Conservation (phyloP, 1,139 yeast species). For the Candida sp. region DNA sequence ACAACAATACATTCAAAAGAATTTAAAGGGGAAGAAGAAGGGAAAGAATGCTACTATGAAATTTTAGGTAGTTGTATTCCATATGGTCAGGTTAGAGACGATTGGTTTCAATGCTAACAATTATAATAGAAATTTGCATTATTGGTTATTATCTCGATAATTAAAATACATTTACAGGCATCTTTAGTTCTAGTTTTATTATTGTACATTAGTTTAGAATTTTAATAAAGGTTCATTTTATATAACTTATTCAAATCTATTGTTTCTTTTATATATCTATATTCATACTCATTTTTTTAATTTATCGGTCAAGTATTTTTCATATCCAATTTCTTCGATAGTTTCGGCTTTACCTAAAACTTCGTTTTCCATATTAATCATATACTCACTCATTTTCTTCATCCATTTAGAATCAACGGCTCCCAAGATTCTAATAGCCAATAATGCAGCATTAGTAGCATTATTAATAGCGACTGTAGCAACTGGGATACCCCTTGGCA, state of each 20-base stretch:
- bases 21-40: conserved; percentile 44
- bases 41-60: conserved; percentile 42
- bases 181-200: background rate
- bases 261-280: background rate
- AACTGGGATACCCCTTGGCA: conserved; percentile 99
- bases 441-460: conserved; percentile 91
- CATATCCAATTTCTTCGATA: conserved; percentile 76
- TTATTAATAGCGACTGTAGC: conserved; percentile 98
- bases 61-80: conserved; percentile 22
- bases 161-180: background rate
- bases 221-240: background rate
- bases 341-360: conserved; percentile 80
- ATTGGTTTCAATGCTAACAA: too few relatives aligned
- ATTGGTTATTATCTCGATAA: background rate
- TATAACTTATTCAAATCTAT: background rate
- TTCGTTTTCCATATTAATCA: conserved; percentile 77
- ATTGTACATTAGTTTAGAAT: background rate
- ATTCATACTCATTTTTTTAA: conserved; percentile 11
- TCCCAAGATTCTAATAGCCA: conserved; percentile 88
- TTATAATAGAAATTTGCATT: background rate
- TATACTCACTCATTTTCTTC: conserved; percentile 68
- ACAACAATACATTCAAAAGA: conserved; percentile 53
- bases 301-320: conserved; percentile 44
- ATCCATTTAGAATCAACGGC: conserved; percentile 64
- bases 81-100: background rate